Conservation (phyloP, 176 grass and related monocot genomes). For the Thalia dealbata region DNA sequence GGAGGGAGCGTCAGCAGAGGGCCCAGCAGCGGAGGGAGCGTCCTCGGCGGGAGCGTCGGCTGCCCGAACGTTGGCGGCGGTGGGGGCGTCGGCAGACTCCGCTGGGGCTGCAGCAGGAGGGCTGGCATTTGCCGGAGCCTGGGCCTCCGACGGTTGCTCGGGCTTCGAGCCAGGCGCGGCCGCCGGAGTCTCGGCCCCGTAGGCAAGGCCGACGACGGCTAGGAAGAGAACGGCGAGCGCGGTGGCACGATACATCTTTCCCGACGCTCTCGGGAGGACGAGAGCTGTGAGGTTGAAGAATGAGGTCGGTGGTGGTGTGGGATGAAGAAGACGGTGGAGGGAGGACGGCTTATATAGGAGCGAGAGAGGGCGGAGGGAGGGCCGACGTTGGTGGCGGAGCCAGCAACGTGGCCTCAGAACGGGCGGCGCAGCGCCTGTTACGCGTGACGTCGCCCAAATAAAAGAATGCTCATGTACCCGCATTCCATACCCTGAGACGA, state of each 20-base stretch:
- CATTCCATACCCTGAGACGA: no score
- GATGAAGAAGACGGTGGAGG: not conserved
- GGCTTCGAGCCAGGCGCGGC: not conserved
- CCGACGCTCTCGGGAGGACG: not conserved
- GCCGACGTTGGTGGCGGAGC: not conserved
- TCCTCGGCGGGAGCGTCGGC: constrained; percentile 30
- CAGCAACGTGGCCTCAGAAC: no score
- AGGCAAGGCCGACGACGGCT: constrained; percentile 6
- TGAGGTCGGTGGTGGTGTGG: not conserved
- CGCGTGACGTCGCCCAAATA: no score
- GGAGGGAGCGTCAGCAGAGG: constrained; percentile 39
- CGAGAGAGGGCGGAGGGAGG: not conserved
- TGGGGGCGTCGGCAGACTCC: constrained; percentile 36
- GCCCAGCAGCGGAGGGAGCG: constrained; percentile 18
- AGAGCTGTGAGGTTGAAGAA: not conserved
- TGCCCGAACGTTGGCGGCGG: constrained; percentile 21
- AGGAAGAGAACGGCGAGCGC: constrained; percentile 5
- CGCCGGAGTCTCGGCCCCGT: constrained; percentile 8
- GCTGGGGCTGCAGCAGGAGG: constrained; percentile 28
- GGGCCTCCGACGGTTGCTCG: constrained; percentile 21
- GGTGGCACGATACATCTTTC: not conserved
- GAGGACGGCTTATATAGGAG: not conserved
- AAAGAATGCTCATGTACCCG: no score
- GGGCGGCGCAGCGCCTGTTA: no score
- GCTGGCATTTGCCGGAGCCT: constrained; percentile 43